Evolutionary conservation across 2,329 filamentous ascomycete genomes (phyloP).

Genomic region (Fusarium virguliforme): DNA sequence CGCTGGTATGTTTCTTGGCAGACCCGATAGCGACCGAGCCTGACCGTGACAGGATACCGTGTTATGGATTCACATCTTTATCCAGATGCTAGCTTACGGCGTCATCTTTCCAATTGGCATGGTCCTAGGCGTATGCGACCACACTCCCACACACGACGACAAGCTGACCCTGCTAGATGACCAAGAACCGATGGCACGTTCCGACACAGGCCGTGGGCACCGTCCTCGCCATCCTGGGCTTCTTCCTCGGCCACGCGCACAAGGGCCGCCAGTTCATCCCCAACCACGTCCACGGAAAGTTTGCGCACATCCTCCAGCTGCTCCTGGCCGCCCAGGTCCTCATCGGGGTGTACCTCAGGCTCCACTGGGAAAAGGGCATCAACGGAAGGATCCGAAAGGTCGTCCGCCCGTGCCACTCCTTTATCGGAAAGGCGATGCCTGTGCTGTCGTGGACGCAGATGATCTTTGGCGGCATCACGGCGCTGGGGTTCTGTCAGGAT

Average conservation of each 20-base stretch:
- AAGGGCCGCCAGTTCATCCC: conserved; percentile 87
- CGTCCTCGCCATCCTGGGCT: conserved; percentile 83
- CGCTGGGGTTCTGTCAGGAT: conserved; percentile 91
- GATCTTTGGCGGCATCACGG: conserved; percentile 94
- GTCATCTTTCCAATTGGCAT: conserved; percentile 95
- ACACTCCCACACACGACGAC: neutral
- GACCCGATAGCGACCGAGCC: conserved; percentile 22
- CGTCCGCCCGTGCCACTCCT: conserved; percentile 81
- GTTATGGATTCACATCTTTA: conserved; percentile 93
- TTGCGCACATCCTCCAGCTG: conserved; percentile 86
- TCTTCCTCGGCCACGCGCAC: conserved; percentile 92
- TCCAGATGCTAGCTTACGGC: conserved; percentile 90
- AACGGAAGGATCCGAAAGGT: conserved; percentile 82
- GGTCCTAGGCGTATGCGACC: conserved; percentile 84
- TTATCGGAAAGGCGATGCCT: conserved; percentile 90
- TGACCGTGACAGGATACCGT: conserved; percentile 76
- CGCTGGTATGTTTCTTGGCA: conserved; percentile 71
- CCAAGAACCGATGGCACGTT: conserved; percentile 94
- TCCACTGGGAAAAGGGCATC: conserved; percentile 89
- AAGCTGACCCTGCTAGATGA: conserved; percentile 71
- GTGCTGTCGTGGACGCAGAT: conserved; percentile 93
- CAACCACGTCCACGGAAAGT: conserved; percentile 83
- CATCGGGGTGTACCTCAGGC: conserved; percentile 87
- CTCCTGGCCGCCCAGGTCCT: conserved; percentile 83
- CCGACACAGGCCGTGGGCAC: conserved; percentile 85